Evolutionary conservation across 352 stramenopile species (phyloP), one percentile per base, ranked within the genome.

Genomic region (Globisporangium rhizosaccharum): DNA sequence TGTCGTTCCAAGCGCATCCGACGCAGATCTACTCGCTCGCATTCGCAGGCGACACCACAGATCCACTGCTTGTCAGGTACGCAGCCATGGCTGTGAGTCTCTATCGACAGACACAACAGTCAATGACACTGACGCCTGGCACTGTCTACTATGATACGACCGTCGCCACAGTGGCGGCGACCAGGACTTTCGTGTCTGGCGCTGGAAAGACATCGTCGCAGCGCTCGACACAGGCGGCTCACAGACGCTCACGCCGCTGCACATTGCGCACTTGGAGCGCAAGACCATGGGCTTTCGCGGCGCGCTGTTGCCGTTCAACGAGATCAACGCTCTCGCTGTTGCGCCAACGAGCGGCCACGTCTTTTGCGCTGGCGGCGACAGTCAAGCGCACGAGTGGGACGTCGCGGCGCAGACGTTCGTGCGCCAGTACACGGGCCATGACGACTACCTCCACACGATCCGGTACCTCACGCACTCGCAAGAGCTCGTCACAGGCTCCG

Each of bases 101-200:
- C 26, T 61, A 17, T 62, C 10, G 14, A 18, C 5, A 47, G 5
- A 1, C 33, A 47, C 12, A 23, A 2, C 17, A 45, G 2, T 45
- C 39, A 45, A 47, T 1, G 18, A 23, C 18, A 47, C 14, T 47
- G 41, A 20, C 15, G 15, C 2, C 14, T 47, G 18, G 18, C 4
- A 25, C 59, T 60, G 45, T 44, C 41, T 45, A 50, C n/a, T 23
- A 33, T 33, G 28, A 6, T 33, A 33, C 28, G 28, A 6, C 28
- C 28, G 28, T 33, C 12, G 12, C 2, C 48, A 14, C 39, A 91
- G 82, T 59, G 82, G 79, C 44, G 79, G 79, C n/a, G 82, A 92
- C 50, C 79, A 88, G 56, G 82, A 92, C 51, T 83, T 88, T 62
- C 78, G 82, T 15, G 75, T 90, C 39, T 92, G 82, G 82, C 72